Percentiles rank a stretch among this genome's conserved stretches.
These are phyloP conservation scores for Endocalyx cinctus DNA, from an alignment of 2,329 filamentous ascomycete species.

Conservation along the genomic window DNA sequence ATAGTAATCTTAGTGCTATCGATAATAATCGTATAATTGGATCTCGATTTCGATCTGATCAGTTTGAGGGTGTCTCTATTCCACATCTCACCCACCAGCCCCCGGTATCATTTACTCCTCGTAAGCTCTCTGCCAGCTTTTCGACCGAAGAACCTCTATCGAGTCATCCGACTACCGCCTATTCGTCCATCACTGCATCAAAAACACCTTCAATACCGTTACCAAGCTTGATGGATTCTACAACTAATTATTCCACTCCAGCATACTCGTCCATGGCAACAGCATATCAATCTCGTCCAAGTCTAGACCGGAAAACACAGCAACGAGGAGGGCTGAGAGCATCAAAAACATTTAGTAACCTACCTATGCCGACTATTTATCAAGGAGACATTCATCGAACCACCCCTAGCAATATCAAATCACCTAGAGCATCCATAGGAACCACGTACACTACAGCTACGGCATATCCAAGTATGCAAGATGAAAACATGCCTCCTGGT, in stretches of 20 bases:
- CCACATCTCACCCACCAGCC: too few species aligned
- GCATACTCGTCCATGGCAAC: background rate
- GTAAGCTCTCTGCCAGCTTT: constrained; percentile 20
- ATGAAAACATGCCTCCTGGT: constrained; percentile 21
- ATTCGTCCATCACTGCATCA: constrained; percentile 15
- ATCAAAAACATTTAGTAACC: constrained; percentile 15
- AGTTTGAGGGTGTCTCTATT: too few species aligned
- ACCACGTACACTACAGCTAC: constrained; percentile 10
- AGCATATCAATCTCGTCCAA: constrained; percentile 7
- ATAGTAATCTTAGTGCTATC: too few species aligned
- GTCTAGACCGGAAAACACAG: constrained; percentile 3
- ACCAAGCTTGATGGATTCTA: constrained; percentile 6
- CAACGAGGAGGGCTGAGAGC: constrained; percentile 5
- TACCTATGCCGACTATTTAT: constrained; percentile 10
- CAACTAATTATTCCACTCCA: constrained; percentile 10
- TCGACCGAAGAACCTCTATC: constrained; percentile 12
- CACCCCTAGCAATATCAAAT: constrained; percentile 5
- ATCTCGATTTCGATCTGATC: too few species aligned
- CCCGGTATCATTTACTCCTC: too few species aligned
- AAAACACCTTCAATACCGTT: constrained; percentile 3
- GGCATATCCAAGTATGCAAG: constrained; percentile 3
- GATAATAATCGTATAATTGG: too few species aligned
- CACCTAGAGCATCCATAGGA: constrained; percentile 9
- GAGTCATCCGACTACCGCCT: constrained; percentile 17
- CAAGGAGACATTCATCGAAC: constrained; percentile 3